Percentiles rank a stretch among this genome's conserved stretches.
Evolutionary conservation across 2,329 filamentous ascomycete genomes (phyloP).

Genomic region (Arthroderma sp.): DNA sequence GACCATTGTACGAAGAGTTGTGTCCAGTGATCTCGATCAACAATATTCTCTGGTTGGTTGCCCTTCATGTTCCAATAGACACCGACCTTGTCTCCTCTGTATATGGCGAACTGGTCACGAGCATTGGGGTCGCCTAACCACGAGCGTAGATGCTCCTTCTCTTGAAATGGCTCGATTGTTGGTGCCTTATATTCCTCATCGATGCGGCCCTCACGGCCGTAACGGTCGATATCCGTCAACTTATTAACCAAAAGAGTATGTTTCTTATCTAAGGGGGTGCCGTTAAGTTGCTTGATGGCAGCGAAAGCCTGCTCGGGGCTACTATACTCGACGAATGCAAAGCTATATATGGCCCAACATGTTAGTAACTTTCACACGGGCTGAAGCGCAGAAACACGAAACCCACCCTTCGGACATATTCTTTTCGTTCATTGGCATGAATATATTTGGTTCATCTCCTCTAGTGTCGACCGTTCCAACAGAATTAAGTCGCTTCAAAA

Average conservation of each 20-base stretch:
- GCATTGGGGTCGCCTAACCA: slow-evolving; percentile 83
- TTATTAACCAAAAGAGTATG: slow-evolving; percentile 96
- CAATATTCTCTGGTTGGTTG: slow-evolving; percentile 71
- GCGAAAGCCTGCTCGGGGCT: slow-evolving; percentile 79
- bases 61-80: slow-evolving; percentile 99
- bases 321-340: slow-evolving; percentile 93
- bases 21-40: slow-evolving; percentile 93
- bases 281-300: slow-evolving; percentile 78
- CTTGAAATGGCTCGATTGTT: slow-evolving; percentile 67
- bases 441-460: slow-evolving; percentile 59
- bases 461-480: slow-evolving; percentile 57
- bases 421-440: slow-evolving; percentile 85
- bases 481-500: slow-evolving; percentile 80
- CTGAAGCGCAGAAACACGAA: neutral
- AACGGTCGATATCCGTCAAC: slow-evolving; percentile 93
- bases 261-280: slow-evolving; percentile 84
- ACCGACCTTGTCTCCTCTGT: slow-evolving; percentile 77
- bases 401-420: slow-evolving; percentile 74
- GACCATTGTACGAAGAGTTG: slow-evolving; percentile 98
- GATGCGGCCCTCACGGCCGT: slow-evolving; percentile 81
- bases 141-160: slow-evolving; percentile 89
- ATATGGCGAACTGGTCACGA: slow-evolving; percentile 92
- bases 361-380: neutral
- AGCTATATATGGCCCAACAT: slow-evolving; percentile 39
- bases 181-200: slow-evolving; percentile 82